Conservation (phyloP, 257 asterid species). For the Lithospermum erythrorhizon region DNA sequence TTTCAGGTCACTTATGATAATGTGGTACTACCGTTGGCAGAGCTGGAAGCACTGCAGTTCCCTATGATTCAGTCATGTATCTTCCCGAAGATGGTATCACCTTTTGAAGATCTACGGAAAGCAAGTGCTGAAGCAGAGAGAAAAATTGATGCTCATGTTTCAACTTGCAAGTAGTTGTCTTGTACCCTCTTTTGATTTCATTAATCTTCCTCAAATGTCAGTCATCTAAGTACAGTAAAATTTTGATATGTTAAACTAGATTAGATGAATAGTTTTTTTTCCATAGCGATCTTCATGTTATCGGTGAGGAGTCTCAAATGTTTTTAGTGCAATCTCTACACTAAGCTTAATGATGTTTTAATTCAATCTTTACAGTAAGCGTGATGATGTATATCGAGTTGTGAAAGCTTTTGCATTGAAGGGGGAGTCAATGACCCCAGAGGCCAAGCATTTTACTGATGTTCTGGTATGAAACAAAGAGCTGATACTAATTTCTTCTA, state of each 20-base stretch:
- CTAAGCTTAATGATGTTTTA: conserved; percentile 35
- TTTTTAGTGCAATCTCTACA: conserved; percentile 28
- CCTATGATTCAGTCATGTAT: conserved; percentile 86
- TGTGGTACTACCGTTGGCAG: conserved; percentile 60
- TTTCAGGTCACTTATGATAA: conserved; percentile 68
- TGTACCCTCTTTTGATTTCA: too few relatives aligned
- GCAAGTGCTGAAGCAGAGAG: conserved; percentile 90
- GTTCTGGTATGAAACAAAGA: conserved; percentile 52
- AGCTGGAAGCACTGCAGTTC: conserved; percentile 79
- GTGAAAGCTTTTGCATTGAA: conserved; percentile 57
- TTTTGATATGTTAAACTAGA: too few relatives aligned
- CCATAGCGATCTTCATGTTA: neutral
- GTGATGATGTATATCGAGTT: conserved; percentile 87
- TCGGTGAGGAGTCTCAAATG: conserved; percentile 7
- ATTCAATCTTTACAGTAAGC: conserved; percentile 45
- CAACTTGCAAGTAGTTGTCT: conserved; percentile 51
- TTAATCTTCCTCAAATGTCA: too few relatives aligned
- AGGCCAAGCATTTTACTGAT: conserved; percentile 53
- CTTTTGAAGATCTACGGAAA: conserved; percentile 63
- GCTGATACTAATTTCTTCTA: conserved; percentile 5
- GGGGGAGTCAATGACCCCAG: conserved; percentile 55
- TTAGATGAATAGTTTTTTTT: neutral
- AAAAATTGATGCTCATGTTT: conserved; percentile 68
- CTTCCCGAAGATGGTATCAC: conserved; percentile 68
- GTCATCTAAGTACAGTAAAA: too few relatives aligned